Evolutionary conservation across 305 asterid genomes (phyloP).

Genomic region (Fraxinus nigra): DNA sequence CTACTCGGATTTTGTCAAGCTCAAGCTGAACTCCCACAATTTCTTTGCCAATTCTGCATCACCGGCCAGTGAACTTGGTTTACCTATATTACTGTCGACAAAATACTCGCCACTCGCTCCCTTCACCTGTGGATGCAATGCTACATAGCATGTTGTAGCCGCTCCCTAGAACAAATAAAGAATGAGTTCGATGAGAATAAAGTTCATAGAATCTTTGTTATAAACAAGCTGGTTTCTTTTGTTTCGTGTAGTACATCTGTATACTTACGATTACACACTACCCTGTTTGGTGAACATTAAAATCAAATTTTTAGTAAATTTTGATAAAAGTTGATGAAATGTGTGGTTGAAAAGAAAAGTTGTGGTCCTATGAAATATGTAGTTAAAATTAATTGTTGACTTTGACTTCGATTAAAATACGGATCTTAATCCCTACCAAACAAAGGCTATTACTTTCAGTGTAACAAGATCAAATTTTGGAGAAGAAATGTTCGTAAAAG

Average conservation of each 20-base stretch:
- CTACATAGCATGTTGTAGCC: slow-evolving; percentile 80
- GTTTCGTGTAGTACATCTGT: background rate
- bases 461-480: background rate
- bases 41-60: slow-evolving; percentile 70
- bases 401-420: no score
- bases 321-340: no score
- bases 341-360: no score
- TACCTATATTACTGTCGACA: slow-evolving; percentile 48
- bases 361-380: no score
- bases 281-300: no score
- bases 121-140: slow-evolving; percentile 71
- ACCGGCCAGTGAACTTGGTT: slow-evolving; percentile 30
- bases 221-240: background rate
- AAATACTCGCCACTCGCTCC: slow-evolving; percentile 73
- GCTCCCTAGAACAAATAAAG: slow-evolving; percentile 53
- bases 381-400: no score
- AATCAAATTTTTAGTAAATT: no score
- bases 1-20: slow-evolving; percentile 39
- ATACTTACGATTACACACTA: background rate
- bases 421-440: no score
- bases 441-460: background rate
- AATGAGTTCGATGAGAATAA: background rate
- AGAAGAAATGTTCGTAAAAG: background rate
- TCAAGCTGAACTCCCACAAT: slow-evolving; percentile 72
- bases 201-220: background rate